Evolutionary conservation across 2,329 filamentous ascomycete species (phyloP), one percentile per base, ranked within the genome.

Genomic region (Penicillium concentricum): DNA sequence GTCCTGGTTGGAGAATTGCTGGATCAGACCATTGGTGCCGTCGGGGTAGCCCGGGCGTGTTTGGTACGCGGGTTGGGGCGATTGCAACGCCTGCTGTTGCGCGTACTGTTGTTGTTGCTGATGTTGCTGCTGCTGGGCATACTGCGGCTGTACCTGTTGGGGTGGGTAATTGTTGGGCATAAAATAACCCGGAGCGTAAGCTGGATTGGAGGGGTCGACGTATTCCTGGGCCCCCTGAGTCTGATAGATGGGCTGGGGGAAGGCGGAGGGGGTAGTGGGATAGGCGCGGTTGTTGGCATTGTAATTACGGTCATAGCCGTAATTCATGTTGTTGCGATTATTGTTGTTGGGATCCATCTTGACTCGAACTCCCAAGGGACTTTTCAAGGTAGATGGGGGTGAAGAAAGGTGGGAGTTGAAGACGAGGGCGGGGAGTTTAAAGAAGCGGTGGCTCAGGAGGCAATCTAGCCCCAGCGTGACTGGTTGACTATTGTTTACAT

Each of bases 1-100:
- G 74, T 97, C 96, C 80, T 97, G 93, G 76, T 97, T 92, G 57
- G 93, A 95, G 76, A 97, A 96, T 74, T 99, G 94, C 73, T 97
- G 91, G 59, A 92, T 92, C 44, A 97, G 84, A 30, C 92, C 92
- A 68, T 91, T 94, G 67, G 93, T 95, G 65, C 88, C 89, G 71
- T 97, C 92, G 72, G 79, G 84, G 78, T 81, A 82, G 37, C 72
- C 77, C 68, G 75, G 76, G 62, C 78, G 79, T 54, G 75, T 75
- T 63, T 76, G 81, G 69, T 85, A 85, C 58, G 80, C 76, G 51
- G 79, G 74, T 61, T 84, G 82, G 47, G 81, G 81, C 45, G 83
- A 80, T 65, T 82, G 83, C 63, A 85, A 78, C 68, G 59, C 61
- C 53, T 79, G 80, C 62, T 74, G 72, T 58, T 77, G 77, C 61